phyloP scores from a whole-genome alignment of 2,329 filamentous ascomycete species.

The Claviceps citrina region DNA sequence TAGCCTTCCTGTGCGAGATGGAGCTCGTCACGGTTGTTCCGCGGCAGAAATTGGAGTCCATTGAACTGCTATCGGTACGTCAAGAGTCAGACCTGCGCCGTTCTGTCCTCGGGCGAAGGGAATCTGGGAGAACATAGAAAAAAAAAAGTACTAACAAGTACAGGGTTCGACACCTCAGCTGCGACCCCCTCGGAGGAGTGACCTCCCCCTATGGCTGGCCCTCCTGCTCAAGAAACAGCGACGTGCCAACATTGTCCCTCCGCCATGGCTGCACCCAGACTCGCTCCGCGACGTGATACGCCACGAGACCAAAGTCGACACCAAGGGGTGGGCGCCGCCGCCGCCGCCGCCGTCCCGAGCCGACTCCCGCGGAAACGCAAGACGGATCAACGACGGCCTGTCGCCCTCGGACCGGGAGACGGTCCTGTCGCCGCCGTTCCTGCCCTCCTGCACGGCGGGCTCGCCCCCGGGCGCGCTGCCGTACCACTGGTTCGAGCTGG shows the following conservation, averaged over 20 bases:
- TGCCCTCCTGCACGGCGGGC: constrained; percentile 56
- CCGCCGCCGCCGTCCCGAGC: constrained; percentile 47
- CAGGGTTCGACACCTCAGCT: constrained; percentile 67
- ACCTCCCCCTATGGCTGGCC: constrained; percentile 85
- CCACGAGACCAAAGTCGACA: constrained; percentile 59
- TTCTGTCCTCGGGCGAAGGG: too few species aligned
- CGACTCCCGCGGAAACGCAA: constrained; percentile 29
- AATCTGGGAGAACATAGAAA: too few species aligned
- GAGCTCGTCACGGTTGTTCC: constrained; percentile 87
- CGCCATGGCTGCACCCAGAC: constrained; percentile 69
- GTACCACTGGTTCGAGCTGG: constrained; percentile 90
- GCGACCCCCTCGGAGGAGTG: constrained; percentile 63
- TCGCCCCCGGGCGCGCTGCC: constrained; percentile 59
- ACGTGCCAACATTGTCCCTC: constrained; percentile 81
- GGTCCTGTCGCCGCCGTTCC: constrained; percentile 55
- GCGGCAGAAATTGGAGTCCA: constrained; percentile 72
- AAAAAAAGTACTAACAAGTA: neutral
- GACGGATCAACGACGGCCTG: constrained; percentile 16
- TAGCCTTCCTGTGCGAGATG: constrained; percentile 94
- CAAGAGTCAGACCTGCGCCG: too few species aligned
- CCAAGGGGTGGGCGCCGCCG: constrained; percentile 60
- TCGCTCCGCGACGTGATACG: constrained; percentile 65
- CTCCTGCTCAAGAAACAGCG: constrained; percentile 87
- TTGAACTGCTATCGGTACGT: constrained; percentile 73
- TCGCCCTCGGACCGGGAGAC: constrained; percentile 13